These are phyloP conservation scores for Parachaetomium inaequale DNA, from an alignment of 495 filamentous ascomycete genomes.

Conservation along the genomic window DNA sequence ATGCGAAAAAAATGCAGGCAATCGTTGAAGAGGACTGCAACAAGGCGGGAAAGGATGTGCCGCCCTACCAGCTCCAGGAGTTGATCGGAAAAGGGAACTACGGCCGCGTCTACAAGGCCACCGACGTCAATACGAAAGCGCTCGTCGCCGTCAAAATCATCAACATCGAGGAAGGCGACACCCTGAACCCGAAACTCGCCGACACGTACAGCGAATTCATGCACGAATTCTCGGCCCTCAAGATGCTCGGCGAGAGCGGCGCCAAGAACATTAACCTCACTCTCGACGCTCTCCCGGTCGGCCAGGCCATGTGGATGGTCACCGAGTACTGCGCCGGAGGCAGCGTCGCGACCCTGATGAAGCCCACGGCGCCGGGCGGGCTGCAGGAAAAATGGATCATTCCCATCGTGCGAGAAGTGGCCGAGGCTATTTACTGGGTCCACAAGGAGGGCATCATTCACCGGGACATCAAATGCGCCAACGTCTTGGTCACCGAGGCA, in stretches of 20 bases:
- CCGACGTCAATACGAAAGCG: slow-evolving; percentile 52
- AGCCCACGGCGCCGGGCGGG: slow-evolving; percentile 61
- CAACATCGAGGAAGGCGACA: slow-evolving; percentile 85
- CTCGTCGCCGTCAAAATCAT: slow-evolving; percentile 93
- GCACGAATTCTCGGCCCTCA: slow-evolving; percentile 84
- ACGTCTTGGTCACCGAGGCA: slow-evolving; percentile 84
- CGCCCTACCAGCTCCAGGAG: slow-evolving; percentile 74
- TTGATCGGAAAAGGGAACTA: slow-evolving; percentile 95
- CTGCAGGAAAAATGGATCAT: slow-evolving; percentile 89
- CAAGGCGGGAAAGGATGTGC: slow-evolving; percentile 46
- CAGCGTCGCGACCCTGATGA: slow-evolving; percentile 81
- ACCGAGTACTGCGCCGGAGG: slow-evolving; percentile 95
- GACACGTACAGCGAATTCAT: slow-evolving; percentile 80
- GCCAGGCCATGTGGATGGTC: slow-evolving; percentile 89
- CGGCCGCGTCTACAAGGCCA: slow-evolving; percentile 87
- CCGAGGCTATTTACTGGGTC: slow-evolving; percentile 77
- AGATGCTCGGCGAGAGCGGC: slow-evolving; percentile 74
- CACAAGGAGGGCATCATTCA: slow-evolving; percentile 93
- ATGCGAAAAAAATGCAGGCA: slow-evolving; percentile 53
- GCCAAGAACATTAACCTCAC: slow-evolving; percentile 90
- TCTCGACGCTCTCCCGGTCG: slow-evolving; percentile 80
- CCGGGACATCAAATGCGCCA: slow-evolving; percentile 93
- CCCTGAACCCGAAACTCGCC: slow-evolving; percentile 67
- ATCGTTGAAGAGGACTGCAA: slow-evolving; percentile 46
- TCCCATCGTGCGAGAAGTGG: slow-evolving; percentile 81